Conservation (phyloP, 2,329 filamentous ascomycete genomes). For the Pseudogymnoascus sp. region DNA sequence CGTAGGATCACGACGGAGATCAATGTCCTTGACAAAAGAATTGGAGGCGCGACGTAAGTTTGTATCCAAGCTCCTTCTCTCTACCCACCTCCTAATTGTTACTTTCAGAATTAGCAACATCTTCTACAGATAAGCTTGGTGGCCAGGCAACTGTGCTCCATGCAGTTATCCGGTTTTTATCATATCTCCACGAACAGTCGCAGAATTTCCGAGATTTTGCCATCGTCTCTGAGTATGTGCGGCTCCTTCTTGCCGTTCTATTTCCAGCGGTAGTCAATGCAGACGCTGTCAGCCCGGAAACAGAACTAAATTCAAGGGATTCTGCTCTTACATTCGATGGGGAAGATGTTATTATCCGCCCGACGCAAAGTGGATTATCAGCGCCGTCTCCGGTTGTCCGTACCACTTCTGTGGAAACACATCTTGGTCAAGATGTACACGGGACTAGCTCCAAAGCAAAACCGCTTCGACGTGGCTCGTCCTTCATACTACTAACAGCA, state of each 20-base stretch:
- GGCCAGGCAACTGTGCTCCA: constrained; percentile 62
- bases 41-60: constrained; percentile 47
- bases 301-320: constrained; percentile 78
- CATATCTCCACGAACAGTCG: constrained; percentile 71
- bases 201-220: constrained; percentile 76
- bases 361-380: constrained; percentile 43
- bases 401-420: constrained; percentile 55
- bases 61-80: background rate
- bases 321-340: constrained; percentile 79
- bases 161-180: constrained; percentile 70
- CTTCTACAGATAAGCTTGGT: constrained; percentile 42
- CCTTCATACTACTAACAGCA: constrained; percentile 80
- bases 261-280: constrained; percentile 86
- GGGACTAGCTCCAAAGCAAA: constrained; percentile 42
- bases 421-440: constrained; percentile 37
- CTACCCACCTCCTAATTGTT: background rate
- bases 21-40: constrained; percentile 60
- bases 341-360: constrained; percentile 72
- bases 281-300: constrained; percentile 74
- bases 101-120: constrained; percentile 31
- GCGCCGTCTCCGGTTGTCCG: constrained; percentile 63
- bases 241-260: constrained; percentile 69
- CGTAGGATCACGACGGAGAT: constrained; percentile 34
- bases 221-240: constrained; percentile 70
- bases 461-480: constrained; percentile 72